phyloP scores from a whole-genome alignment of 140 eudicot genomes.

The Cichorium intybus region DNA sequence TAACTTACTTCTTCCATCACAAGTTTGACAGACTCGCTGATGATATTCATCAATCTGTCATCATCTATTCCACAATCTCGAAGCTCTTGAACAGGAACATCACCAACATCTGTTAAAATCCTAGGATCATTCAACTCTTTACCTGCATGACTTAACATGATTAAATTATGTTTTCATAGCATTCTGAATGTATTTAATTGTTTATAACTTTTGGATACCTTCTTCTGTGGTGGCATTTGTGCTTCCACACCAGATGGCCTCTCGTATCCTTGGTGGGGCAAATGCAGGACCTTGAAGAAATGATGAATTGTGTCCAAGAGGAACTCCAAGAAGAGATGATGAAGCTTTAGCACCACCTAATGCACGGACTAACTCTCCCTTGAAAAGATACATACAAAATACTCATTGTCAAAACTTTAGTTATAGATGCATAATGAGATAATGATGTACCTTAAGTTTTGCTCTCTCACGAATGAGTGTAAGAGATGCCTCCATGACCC shows the following conservation, averaged over 20 bases:
- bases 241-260: conserved; percentile 98
- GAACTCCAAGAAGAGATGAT: conserved; percentile 90
- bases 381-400: conserved; percentile 3
- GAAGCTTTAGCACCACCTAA: conserved; percentile 89
- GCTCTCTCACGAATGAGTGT: conserved; percentile 99
- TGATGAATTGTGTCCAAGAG: conserved; percentile 94
- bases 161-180: background rate
- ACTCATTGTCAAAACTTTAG: background rate
- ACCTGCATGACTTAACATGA: conserved; percentile 49
- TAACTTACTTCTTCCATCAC: conserved; percentile 88
- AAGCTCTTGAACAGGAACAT: conserved; percentile 92
- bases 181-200: background rate
- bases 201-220: conserved; percentile 29
- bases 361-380: conserved; percentile 92
- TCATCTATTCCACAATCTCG: conserved; percentile 92
- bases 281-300: conserved; percentile 99
- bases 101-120: conserved; percentile 93
- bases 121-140: conserved; percentile 81
- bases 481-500: conserved; percentile 94
- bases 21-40: conserved; percentile 86
- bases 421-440: background rate
- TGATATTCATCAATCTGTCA: conserved; percentile 76
- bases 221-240: conserved; percentile 89
- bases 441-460: conserved; percentile 71
- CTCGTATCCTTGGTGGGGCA: conserved; percentile 97